Base-by-base conservation (phyloP, 108 stramenopile species). In the Skeletonema tropicum region DNA sequence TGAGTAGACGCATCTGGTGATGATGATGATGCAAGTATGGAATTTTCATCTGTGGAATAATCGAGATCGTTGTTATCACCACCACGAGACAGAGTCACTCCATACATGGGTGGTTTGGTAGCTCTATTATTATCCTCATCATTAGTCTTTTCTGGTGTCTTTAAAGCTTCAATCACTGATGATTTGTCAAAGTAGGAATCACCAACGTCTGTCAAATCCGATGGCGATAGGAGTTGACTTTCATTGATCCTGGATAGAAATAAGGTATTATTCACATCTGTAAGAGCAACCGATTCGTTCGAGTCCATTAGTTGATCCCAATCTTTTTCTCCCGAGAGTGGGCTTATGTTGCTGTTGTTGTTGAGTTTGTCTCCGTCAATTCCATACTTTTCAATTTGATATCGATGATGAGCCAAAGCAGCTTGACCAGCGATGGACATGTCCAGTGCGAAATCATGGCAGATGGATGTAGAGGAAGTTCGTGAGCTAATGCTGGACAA, bases 361-460 rank as follows among this genome's bases (percentile, higher is more conserved):
- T 59, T 13, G 25, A 35, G 32, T 32, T 29, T 8, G 36, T 61
- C 57, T 3, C 71, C 66, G 29, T 78, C 77, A 45, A 78, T 66
- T 26, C 77, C 82, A 73, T 71, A 68, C 33, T 78, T 78, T 60
- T 57, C 57, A 15, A 77, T 72, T 13, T 65, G 81, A 59, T 77
- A 64, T 38, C 71, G 64, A 66, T 82, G 81, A 32, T 82, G 55
- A 42, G 75, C 64, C 66, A 77, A 39, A 46, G 71, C 81, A 6
- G 82, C 82, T 35, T 66, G 64, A 0, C 70, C 71, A 7, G 73
- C 77, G 32, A 83, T 83, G 49, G 82, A 79, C 80, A 82, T 77
- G 64, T 82, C 80, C 26, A 76, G 35, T 39, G 75, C 71, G 55
- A 82, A 82, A 60, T 82, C 74, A 5, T 62, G 19, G 23, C 49